A percentile compares a stretch with the other conserved stretches of the same genome.
Evolutionary conservation across 768 basidiomycete species (phyloP).

Genomic region (Fistulinella prunicolor): DNA sequence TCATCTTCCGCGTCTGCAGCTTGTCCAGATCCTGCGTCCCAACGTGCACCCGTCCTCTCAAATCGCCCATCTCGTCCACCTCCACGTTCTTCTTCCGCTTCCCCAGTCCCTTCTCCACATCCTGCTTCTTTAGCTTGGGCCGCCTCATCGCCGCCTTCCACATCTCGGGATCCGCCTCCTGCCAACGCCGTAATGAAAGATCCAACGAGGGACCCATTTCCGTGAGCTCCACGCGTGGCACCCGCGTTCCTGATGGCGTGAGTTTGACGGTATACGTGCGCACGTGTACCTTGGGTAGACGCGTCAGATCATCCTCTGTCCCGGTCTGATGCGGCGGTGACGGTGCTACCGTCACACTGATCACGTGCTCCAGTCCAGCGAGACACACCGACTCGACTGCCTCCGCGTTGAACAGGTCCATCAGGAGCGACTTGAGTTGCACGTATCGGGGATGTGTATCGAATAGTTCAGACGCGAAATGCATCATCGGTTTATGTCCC

Average conservation of each 20-base stretch:
- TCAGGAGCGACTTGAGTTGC: constrained; percentile 87
- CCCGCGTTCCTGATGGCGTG: constrained; percentile 71
- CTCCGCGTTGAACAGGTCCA: constrained; percentile 90
- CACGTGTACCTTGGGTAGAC: constrained; percentile 83
- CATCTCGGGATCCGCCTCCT: constrained; percentile 72
- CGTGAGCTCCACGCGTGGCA: constrained; percentile 76
- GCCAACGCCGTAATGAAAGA: constrained; percentile 70
- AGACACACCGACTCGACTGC: constrained; percentile 81
- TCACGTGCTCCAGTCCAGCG: constrained; percentile 81
- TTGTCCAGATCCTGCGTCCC: constrained; percentile 83
- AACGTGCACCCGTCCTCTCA: constrained; percentile 87
- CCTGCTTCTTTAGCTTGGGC: constrained; percentile 86
- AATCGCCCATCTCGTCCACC: constrained; percentile 97
- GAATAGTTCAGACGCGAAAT: constrained; percentile 94
- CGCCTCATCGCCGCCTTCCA: constrained; percentile 77
- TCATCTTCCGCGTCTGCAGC: constrained; percentile 95
- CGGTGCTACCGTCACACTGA: constrained; percentile 75
- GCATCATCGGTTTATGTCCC: constrained; percentile 89
- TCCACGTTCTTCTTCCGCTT: constrained; percentile 94
- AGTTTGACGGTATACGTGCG: constrained; percentile 79
- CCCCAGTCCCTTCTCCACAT: constrained; percentile 83
- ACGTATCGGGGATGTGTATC: constrained; percentile 90
- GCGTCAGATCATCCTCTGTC: constrained; percentile 37
- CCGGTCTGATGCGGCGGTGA: constrained; percentile 36
- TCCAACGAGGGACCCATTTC: constrained; percentile 94